Evolutionary conservation across 2,329 filamentous ascomycete species (phyloP), one percentile per base, ranked within the genome.

Genomic region (Ophidiomyces ophidiicola): DNA sequence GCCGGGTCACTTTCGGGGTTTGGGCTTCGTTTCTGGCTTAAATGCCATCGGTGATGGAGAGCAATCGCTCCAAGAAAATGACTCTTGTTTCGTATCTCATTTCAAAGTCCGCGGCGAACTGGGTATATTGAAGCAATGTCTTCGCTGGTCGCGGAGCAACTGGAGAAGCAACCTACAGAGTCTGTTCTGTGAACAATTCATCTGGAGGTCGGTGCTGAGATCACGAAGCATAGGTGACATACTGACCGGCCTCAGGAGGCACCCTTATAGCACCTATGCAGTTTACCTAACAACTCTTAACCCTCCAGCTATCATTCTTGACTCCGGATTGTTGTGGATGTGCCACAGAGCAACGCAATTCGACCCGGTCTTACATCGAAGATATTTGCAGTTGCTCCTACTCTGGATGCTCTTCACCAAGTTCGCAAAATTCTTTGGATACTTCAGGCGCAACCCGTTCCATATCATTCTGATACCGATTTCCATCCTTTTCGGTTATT

Each of bases 121-220:
- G 70, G 43, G 87, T 85, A 54, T 93, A 88, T 55, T 93, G 44
- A 84, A 80, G 53, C 85, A 93, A 59, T 93, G 85, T 62, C 73
- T 85, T 30, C 74, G 85, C 28, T 93, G 85, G 85, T 82, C 85
- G 32, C 77, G 85, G 50, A 92, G 84, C 67, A 93, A 92, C 60
- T 92, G 84, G 84, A 72, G 85, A 54, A 90, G 82, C 66, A 93
- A 93, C 60, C 78, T 81, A 63, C 90, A 81, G 30, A 92, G 82
- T 60, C 66, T 92, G 48, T 68, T 84, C 47, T 72, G 72, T 41
- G 84, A 92, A 62, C 66, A 77, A 56, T 72, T 80, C 53, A 80
- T 90, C 53, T 81, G 80, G 74, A 76, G 60, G 83, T 90, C 69
- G 75, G 82, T 72, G 15, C 20, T 4, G 32, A 34, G n/a, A 24